Percentiles rank a stretch among this genome's conserved stretches.
These are phyloP conservation scores for Boletus coccyginus DNA, from an alignment of 768 basidiomycete species.

Conservation along the genomic window DNA sequence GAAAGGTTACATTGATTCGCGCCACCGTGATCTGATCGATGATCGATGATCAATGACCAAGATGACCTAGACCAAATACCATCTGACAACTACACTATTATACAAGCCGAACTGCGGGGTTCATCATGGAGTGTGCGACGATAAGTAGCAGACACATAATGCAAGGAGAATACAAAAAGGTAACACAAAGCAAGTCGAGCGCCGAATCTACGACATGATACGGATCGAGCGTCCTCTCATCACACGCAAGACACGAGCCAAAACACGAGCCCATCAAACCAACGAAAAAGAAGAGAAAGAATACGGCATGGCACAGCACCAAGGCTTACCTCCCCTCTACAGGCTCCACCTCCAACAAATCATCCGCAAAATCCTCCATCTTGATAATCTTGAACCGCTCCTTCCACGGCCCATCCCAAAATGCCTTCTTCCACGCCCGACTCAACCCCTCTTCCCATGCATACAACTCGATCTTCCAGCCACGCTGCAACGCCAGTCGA, in stretches of 20 bases:
- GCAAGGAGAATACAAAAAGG: not conserved
- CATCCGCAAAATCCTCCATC: conserved; percentile 65
- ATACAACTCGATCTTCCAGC: conserved; percentile 95
- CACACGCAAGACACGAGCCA: not conserved
- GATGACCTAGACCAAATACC: not conserved
- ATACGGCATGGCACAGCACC: not conserved
- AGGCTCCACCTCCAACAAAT: conserved; percentile 48
- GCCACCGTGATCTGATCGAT: no score
- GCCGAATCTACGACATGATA: not conserved
- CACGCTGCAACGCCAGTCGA: conserved; percentile 77
- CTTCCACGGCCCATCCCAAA: conserved; percentile 48
- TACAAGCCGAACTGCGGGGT: not conserved
- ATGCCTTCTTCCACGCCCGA: conserved; percentile 71
- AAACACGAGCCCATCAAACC: not conserved
- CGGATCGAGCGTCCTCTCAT: no score
- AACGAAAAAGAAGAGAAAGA: not conserved
- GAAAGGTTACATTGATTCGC: no score
- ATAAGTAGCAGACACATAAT: conserved; percentile 9
- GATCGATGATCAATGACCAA: not conserved
- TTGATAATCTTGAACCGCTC: conserved; percentile 53
- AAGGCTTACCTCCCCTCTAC: conserved; percentile 17
- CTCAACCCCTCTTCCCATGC: conserved; percentile 87
- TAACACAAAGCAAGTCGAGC: conserved; percentile 6
- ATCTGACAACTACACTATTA: not conserved
- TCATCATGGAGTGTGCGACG: not conserved